Evolutionary conservation across 164 flowering plant species (phyloP), one percentile per base, ranked within the genome.

Genomic region (Aristolochia fimbriata): DNA sequence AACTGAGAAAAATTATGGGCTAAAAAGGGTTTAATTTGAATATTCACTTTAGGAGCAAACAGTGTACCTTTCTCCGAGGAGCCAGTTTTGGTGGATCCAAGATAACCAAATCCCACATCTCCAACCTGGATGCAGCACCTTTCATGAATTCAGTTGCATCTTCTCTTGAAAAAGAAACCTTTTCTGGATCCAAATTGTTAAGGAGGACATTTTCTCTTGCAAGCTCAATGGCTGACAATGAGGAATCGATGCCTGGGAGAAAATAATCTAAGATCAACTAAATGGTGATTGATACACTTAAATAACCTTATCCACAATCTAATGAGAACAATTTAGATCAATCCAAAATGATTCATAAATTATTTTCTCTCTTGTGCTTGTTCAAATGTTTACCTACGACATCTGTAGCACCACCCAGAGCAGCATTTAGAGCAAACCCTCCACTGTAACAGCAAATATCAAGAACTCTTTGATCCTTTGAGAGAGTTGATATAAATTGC

Each of bases 371-470:
- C 30, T 6, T 54, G 24, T 47, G 22, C 43, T 45, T 19, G 60
- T 45, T 37, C 24, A 60, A 47, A 53, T 30, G 15, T 23, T 55
- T 82, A 92, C 98, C 97, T 49, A 77, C 76, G 53, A 93, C 91
- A 77, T 70, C 65, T 15, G 43, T n/a, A 55, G 98, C 97, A 75
- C 92, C 93, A 58, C 92, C 96, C 52, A 41, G 45, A 12, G 77
- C 83, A 67, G 98, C 97, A 80, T 82, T 93, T 45, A 93, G 77
- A 65, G 96, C 73, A 80, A 93, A 93, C n/a, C 97, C 98, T 55
- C 97, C 97, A 76, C 88, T 93, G 61, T 93, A 93, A 80, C 98
- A 90, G 79, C 85, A 93, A 49, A 90, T 25, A 65, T 93, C 98
- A 68, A 93, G 88, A 64, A 93, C 94, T 56, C 70, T 81, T 68